Evolutionary conservation across 148 eudicot species (phyloP), one percentile per base, ranked within the genome.

Genomic region (Fallopia convolvulus): DNA sequence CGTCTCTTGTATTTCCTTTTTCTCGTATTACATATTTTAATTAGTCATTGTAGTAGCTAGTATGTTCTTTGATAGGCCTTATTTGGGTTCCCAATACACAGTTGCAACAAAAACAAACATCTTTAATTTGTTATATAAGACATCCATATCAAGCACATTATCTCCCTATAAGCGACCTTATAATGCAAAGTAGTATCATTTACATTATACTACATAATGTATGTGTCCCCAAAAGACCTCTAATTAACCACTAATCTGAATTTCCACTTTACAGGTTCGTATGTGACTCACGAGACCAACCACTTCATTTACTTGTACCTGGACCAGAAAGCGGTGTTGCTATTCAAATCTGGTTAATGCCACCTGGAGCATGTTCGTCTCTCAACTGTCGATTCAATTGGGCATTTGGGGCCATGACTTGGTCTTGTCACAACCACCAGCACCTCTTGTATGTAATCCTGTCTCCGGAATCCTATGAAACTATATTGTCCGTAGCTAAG

Each of bases 251-350:
- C 33, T 65, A 33, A 65, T 65, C 41, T 65, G 30, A 41, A 42
- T 46, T 18, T 15, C 3, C 41, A n/a, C 71, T 61, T 15, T 76
- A 50, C 82, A 90, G 95, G 98, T 83, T 92, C 98, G 20, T 94
- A 90, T 32, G 98, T 94, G 76, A 94, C 97, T 82, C 98, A 94
- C 53, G 98, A 92, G 90, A 90, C 97, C 15, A 92, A 92, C 79
- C 97, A 94, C 85, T 94, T 92, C 80, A 87, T 94, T 73, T 94
- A 92, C 86, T 94, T 94, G 84, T 94, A 94, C 85, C 80, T 94
- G 89, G 97, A 94, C 74, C 81, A 91, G 60, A 90, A 92, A 83
- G 95, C 95, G 20, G 91, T 94, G 70, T 79, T 92, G 81, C 87
- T 94, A 65, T 92, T 92, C 89, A 92, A 91, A 84, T 91, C 98